phyloP scores from a whole-genome alignment of 352 stramenopile genomes.

The Peronosclerospora sorghi region DNA sequence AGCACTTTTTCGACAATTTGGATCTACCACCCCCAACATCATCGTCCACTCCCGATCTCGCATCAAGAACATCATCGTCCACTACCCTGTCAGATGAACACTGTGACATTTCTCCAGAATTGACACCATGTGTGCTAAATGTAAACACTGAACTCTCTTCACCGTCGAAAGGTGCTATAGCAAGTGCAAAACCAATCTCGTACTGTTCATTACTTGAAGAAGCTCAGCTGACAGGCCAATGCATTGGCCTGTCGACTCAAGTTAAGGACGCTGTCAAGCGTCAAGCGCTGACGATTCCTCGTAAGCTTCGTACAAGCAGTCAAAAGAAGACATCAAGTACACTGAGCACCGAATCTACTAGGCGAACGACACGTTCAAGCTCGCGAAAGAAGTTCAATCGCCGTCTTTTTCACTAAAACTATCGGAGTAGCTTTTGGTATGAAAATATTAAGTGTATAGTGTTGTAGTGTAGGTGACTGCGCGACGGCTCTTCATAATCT shows the following conservation, averaged over 20 bases:
- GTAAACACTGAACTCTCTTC: slow-evolving; percentile 2
- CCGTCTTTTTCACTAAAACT: slow-evolving; percentile 15
- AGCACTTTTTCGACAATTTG: slow-evolving; percentile 25
- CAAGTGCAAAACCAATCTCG: slow-evolving; percentile 1
- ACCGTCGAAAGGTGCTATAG: neutral
- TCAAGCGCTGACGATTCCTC: slow-evolving; percentile 10
- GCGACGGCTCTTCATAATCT: too few species aligned
- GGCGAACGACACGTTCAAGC: slow-evolving; percentile 8
- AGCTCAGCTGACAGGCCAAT: neutral
- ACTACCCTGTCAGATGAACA: neutral
- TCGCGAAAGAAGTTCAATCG: slow-evolving; percentile 20
- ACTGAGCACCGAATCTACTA: neutral
- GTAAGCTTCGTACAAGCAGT: neutral
- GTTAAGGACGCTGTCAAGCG: neutral
- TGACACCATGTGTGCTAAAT: slow-evolving; percentile 9
- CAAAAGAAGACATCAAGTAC: neutral
- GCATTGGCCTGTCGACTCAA: neutral
- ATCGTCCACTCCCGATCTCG: slow-evolving; percentile 1
- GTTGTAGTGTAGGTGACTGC: neutral
- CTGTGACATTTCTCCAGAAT: neutral
- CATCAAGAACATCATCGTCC: neutral
- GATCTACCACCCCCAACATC: neutral
- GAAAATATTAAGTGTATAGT: neutral
- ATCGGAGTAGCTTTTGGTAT: neutral
- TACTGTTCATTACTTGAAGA: slow-evolving; percentile 10